Conservation (phyloP, 2,329 filamentous ascomycete species). For the Beauveria pseudobassiana region DNA sequence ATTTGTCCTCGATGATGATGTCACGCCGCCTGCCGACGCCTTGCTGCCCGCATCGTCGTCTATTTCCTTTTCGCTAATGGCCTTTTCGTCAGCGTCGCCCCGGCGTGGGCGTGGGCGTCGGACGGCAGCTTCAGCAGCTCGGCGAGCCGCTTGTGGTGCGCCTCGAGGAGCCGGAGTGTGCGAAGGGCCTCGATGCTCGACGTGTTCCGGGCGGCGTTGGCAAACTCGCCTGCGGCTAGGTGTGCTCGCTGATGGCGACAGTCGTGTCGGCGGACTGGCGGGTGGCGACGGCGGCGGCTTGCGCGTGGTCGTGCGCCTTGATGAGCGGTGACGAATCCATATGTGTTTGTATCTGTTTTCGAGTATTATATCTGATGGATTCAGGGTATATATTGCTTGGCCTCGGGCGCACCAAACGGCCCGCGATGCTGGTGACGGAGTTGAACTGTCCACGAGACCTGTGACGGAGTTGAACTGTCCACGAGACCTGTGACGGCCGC, state of each 20-base stretch:
- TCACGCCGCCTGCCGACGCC: slow-evolving; percentile 15
- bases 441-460: neutral
- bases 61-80: slow-evolving; percentile 11
- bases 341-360: neutral
- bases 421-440: slow-evolving; percentile 2
- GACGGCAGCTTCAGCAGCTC: slow-evolving; percentile 69
- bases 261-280: slow-evolving; percentile 67
- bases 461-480: neutral
- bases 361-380: too few species aligned
- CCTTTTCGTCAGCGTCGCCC: slow-evolving; percentile 23
- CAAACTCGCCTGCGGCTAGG: slow-evolving; percentile 85
- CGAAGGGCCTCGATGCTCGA: slow-evolving; percentile 65
- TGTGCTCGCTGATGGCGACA: slow-evolving; percentile 80
- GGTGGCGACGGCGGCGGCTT: slow-evolving; percentile 74
- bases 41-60: slow-evolving; percentile 11
- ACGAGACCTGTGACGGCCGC: neutral
- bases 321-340: slow-evolving; percentile 33
- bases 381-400: neutral
- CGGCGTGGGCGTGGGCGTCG: slow-evolving; percentile 28
- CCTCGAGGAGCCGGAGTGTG: slow-evolving; percentile 76
- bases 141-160: slow-evolving; percentile 79
- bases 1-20: slow-evolving; percentile 19
- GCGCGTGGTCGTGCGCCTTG: slow-evolving; percentile 82
- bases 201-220: slow-evolving; percentile 69
- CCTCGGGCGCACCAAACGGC: slow-evolving; percentile 3